Percentiles rank a stretch among this genome's conserved stretches.
Evolutionary conservation across 2,329 filamentous ascomycete genomes (phyloP).

Genomic region (Exophiala xenobiotica): DNA sequence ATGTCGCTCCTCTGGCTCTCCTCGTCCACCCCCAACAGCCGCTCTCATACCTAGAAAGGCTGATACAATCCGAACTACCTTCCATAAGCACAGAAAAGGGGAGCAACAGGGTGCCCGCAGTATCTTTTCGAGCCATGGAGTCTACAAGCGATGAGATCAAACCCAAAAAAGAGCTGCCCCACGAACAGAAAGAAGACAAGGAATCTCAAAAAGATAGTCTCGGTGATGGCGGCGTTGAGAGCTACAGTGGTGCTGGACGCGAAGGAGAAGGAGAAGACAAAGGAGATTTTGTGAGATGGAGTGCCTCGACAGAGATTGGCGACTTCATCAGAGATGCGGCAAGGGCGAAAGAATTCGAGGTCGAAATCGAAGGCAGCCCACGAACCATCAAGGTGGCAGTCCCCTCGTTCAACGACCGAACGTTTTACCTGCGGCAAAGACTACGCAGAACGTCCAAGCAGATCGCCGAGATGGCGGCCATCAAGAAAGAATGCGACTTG

Average conservation of each 20-base stretch:
- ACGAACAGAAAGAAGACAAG: constrained; percentile 48
- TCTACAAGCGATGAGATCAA: constrained; percentile 60
- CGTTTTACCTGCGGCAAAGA: constrained; percentile 77
- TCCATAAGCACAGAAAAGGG: constrained; percentile 61
- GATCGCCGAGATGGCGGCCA: constrained; percentile 66
- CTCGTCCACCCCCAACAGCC: constrained; percentile 88
- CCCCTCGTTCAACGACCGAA: constrained; percentile 86
- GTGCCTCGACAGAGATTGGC: constrained; percentile 81
- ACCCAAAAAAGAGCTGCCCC: constrained; percentile 36
- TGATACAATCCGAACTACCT: constrained; percentile 85
- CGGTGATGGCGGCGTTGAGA: constrained; percentile 62
- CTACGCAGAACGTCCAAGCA: constrained; percentile 68
- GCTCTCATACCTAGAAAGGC: constrained; percentile 80
- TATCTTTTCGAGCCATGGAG: constrained; percentile 79
- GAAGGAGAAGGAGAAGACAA: constrained; percentile 52
- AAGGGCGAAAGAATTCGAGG: constrained; percentile 76
- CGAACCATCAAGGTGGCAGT: constrained; percentile 74
- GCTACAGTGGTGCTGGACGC: constrained; percentile 68
- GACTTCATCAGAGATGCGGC: constrained; percentile 93
- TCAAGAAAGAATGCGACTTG: constrained; percentile 79
- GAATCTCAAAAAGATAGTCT: constrained; percentile 39
- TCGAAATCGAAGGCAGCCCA: constrained; percentile 72
- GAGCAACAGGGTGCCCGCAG: constrained; percentile 67
- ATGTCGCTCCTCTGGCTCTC: constrained; percentile 79
- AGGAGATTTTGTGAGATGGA: constrained; percentile 78